Conservation (phyloP, 805 yeast species). For the Huiozyma naganishii region DNA sequence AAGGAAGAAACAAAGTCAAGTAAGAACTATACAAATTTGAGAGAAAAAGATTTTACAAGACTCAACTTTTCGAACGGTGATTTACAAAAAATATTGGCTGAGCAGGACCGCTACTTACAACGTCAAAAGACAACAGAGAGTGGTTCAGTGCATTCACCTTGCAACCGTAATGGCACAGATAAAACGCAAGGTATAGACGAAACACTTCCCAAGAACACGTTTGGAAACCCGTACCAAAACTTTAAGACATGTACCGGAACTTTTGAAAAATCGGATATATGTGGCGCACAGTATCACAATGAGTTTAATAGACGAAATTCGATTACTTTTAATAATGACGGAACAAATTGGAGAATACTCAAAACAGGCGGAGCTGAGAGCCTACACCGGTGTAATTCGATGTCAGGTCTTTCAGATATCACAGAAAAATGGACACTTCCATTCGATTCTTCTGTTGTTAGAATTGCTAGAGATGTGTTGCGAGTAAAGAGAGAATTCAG, state of each 20-base stretch:
- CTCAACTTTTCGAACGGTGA: slow-evolving; percentile 15
- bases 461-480: slow-evolving; percentile 19
- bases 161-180: background rate
- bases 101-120: slow-evolving; percentile 6
- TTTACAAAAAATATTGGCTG: slow-evolving; percentile 11
- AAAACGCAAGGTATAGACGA: background rate
- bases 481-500: background rate
- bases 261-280: background rate
- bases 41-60: slow-evolving; percentile 10
- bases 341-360: background rate
- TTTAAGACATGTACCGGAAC: background rate
- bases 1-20: slow-evolving; percentile 37
- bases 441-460: slow-evolving; percentile 23
- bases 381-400: slow-evolving; percentile 15
- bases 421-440: slow-evolving; percentile 23
- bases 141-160: background rate
- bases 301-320: slow-evolving; percentile 23
- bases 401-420: slow-evolving; percentile 18
- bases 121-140: slow-evolving; percentile 6
- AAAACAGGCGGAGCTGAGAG: background rate
- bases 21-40: slow-evolving; percentile 12
- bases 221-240: no score
- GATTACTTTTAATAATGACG: slow-evolving; percentile 6
- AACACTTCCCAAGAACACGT: background rate
- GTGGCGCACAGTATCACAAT: slow-evolving; percentile 8